Evolutionary conservation across 805 yeast species (phyloP).

Genomic region (Candida xyloterini): DNA sequence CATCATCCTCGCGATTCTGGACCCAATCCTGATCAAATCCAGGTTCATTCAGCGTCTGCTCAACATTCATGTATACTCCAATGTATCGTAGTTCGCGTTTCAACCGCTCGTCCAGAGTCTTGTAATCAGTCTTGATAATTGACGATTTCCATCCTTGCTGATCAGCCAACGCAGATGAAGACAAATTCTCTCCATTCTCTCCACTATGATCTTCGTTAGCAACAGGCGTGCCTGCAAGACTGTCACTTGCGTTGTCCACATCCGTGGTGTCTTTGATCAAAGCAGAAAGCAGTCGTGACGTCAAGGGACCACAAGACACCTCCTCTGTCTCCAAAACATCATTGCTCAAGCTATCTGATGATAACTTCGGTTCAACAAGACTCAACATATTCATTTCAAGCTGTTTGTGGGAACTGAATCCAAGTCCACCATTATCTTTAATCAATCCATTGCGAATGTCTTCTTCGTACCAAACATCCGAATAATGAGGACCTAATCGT

Average conservation of each 20-base stretch:
- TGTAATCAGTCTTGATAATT: constrained; percentile 58
- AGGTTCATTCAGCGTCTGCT: constrained; percentile 36
- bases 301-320: constrained; percentile 87
- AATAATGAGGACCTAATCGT: constrained; percentile 76
- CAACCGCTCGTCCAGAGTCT: constrained; percentile 79
- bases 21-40: constrained; percentile 65
- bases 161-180: constrained; percentile 33
- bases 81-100: constrained; percentile 85
- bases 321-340: constrained; percentile 66
- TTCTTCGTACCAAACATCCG: constrained; percentile 84
- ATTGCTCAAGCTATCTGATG: constrained; percentile 56
- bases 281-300: constrained; percentile 81
- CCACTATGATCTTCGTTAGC: constrained; percentile 13
- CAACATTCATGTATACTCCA: constrained; percentile 77
- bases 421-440: constrained; percentile 15
- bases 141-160: constrained; percentile 49
- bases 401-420: constrained; percentile 19
- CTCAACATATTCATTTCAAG: constrained; percentile 24
- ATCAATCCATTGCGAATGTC: constrained; percentile 43
- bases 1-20: constrained; percentile 85
- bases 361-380: constrained; percentile 50
- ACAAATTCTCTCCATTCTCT: constrained; percentile 8
- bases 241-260: constrained; percentile 19
- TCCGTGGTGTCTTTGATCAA: constrained; percentile 50
- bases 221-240: constrained; percentile 22